Evolutionary conservation across 352 stramenopile species (phyloP).

Genomic region (Phytophthora pisi): DNA sequence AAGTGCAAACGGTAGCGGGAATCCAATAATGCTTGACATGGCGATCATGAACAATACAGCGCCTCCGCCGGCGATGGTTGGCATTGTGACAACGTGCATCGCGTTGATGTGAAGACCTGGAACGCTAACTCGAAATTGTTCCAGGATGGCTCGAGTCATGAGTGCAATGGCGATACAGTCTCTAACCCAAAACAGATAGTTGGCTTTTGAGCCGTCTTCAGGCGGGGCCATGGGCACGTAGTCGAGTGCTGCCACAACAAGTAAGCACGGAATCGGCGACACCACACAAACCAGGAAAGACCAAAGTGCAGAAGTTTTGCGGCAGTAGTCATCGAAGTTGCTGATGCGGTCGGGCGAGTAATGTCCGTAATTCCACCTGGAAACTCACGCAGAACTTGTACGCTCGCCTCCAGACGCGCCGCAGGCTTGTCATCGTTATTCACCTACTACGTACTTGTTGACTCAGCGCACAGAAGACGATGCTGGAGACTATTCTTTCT

Average conservation of each 20-base stretch:
- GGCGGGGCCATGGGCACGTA: slow-evolving; percentile 23
- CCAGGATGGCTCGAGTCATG: slow-evolving; percentile 37
- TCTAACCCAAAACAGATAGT: slow-evolving; percentile 40
- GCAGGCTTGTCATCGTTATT: slow-evolving; percentile 10
- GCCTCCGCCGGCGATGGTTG: slow-evolving; percentile 4
- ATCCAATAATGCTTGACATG: slow-evolving; percentile 36
- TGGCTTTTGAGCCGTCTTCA: slow-evolving; percentile 24
- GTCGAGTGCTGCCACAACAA: slow-evolving; percentile 34
- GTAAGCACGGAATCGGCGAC: slow-evolving; percentile 34
- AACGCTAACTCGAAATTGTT: slow-evolving; percentile 31
- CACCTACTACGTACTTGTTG: neutral
- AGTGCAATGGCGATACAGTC: slow-evolving; percentile 30
- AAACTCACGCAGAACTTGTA: slow-evolving; percentile 15
- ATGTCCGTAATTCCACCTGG: slow-evolving; percentile 46
- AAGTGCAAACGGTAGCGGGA: slow-evolving; percentile 49
- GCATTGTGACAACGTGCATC: slow-evolving; percentile 9
- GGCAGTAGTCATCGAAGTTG: slow-evolving; percentile 13
- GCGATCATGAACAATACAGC: slow-evolving; percentile 21
- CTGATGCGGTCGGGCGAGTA: slow-evolving; percentile 38
- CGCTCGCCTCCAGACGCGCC: slow-evolving; percentile 7
- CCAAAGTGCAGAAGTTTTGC: neutral
- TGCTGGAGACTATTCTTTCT: neutral
- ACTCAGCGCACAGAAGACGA: slow-evolving; percentile 2
- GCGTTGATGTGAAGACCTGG: slow-evolving; percentile 11
- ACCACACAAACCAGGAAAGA: slow-evolving; percentile 15